These are phyloP conservation scores for Staphylotrichum tortipilum DNA, from an alignment of 495 filamentous ascomycete genomes.

Conservation along the genomic window DNA sequence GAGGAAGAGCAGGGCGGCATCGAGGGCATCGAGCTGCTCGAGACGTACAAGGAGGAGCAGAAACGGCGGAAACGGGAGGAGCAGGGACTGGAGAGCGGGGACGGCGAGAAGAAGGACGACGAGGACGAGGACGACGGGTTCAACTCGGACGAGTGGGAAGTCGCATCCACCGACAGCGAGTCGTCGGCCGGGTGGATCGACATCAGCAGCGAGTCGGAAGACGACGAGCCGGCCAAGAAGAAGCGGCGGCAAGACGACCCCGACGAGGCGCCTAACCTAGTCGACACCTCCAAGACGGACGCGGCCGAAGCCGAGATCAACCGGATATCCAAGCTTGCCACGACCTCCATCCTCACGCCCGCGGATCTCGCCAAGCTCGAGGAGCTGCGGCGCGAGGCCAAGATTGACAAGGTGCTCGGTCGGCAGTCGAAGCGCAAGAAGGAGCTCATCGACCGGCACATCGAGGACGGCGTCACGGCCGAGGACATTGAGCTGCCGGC, in stretches of 20 bases:
- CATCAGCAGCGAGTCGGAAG: slow-evolving; percentile 73
- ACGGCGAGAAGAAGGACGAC: slow-evolving; percentile 22
- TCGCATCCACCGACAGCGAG: slow-evolving; percentile 68
- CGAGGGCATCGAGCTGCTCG: slow-evolving; percentile 85
- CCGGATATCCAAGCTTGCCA: slow-evolving; percentile 56
- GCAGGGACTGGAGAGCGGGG: slow-evolving; percentile 42
- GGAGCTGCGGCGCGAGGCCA: slow-evolving; percentile 69
- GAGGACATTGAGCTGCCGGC: slow-evolving; percentile 75
- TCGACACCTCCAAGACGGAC: slow-evolving; percentile 27
- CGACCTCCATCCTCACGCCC: slow-evolving; percentile 79
- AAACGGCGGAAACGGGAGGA: slow-evolving; percentile 60
- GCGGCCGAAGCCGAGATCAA: slow-evolving; percentile 29
- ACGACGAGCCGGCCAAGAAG: slow-evolving; percentile 56
- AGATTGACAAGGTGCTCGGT: slow-evolving; percentile 53
- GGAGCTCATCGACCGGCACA: slow-evolving; percentile 51
- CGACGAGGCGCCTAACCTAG: slow-evolving; percentile 19
- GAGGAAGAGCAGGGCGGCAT: slow-evolving; percentile 74
- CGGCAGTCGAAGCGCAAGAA: slow-evolving; percentile 34
- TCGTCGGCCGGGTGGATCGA: slow-evolving; percentile 81
- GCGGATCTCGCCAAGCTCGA: slow-evolving; percentile 87
- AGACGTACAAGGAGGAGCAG: slow-evolving; percentile 90
- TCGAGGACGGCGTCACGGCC: slow-evolving; percentile 77
- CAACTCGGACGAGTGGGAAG: slow-evolving; percentile 75
- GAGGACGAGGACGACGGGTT: slow-evolving; percentile 54
- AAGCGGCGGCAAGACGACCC: slow-evolving; percentile 24